Evolutionary conservation across 2,329 filamentous ascomycete genomes (phyloP), one percentile per base, ranked within the genome.

Genomic region (Domatiomyces catenatus): DNA sequence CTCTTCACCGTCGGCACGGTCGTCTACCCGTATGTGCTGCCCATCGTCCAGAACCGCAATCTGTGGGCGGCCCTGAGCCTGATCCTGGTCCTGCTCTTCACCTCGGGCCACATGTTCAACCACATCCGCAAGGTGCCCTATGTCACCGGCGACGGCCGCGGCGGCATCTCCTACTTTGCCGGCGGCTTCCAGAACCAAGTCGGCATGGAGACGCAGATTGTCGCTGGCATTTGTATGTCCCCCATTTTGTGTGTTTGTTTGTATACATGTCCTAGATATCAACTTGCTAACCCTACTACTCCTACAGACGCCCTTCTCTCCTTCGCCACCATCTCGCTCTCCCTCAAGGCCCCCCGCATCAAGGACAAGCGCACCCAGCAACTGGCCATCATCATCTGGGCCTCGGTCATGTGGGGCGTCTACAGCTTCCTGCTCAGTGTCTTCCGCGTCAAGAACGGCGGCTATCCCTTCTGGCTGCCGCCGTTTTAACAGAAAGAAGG

Each of bases 71-170:
- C 85, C 19, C 69, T 93, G 61, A 94, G 85, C 67, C 72, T 98
- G 59, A 88, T 96, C 61, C 75, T 81, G 12, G 89, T 98, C 56
- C 77, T 98, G 43, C 74, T 95, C 52, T 98, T 96, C 70, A 95
- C 84, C 46, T 92, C 85, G 60, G 93, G 92, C 42, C 89, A 96
- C 69, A 98, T 98, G 93, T 98, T 93, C 76, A 98, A 96, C 68
- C 89, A 95, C 64, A 98, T 98, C 63, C 80, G 93, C 60, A 90
- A 92, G 66, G 86, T 93, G 2, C 92, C 92, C 2, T 98, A 98
- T 61, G 87, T 96, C 28, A 75, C 81, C 43, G 85, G 84, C 43
- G 81, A 96, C 64, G 86, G 87, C 39, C 80, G 77, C 50, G 92
- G 92, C 17, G 88, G 88, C 4, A 79, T 98, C 55, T 85, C 71